These are phyloP conservation scores for Ascodesmis nigricans DNA, from an alignment of 495 filamentous ascomycete genomes.

Conservation along the genomic window DNA sequence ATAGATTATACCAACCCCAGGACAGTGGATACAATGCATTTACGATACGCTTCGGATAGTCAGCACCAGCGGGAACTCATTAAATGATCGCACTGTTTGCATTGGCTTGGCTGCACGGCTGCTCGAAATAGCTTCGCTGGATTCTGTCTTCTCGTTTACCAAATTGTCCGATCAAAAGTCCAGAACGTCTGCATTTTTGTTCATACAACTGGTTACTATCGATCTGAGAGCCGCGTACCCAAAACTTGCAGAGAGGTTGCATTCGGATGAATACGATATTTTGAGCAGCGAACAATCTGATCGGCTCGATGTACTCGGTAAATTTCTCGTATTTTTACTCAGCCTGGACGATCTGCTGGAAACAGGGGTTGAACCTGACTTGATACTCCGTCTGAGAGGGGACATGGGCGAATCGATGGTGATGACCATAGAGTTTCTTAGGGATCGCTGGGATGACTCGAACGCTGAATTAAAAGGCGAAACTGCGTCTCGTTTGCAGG, in stretches of 20 bases:
- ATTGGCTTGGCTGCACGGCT: slow-evolving; percentile 31
- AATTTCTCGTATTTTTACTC: slow-evolving; percentile 37
- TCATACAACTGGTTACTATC: slow-evolving; percentile 36
- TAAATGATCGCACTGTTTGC: slow-evolving; percentile 27
- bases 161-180: slow-evolving; percentile 13
- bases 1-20: too few relatives aligned
- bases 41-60: slow-evolving; percentile 26
- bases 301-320: slow-evolving; percentile 34
- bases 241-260: slow-evolving; percentile 32
- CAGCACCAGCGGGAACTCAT: slow-evolving; percentile 29
- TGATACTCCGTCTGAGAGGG: slow-evolving; percentile 34
- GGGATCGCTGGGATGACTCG: slow-evolving; percentile 43
- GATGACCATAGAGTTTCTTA: slow-evolving; percentile 37
- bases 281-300: slow-evolving; percentile 30
- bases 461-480: too few relatives aligned
- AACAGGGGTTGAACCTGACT: slow-evolving; percentile 25
- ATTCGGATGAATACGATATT: slow-evolving; percentile 33
- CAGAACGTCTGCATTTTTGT: slow-evolving; percentile 36
- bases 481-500: background rate
- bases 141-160: slow-evolving; percentile 27
- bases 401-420: slow-evolving; percentile 37
- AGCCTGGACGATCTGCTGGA: slow-evolving; percentile 23
- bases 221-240: slow-evolving; percentile 42
- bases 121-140: slow-evolving; percentile 29
- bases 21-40: slow-evolving; percentile 25